phyloP scores from a whole-genome alignment of 768 basidiomycete species.

The Solioccasus polychromus region DNA sequence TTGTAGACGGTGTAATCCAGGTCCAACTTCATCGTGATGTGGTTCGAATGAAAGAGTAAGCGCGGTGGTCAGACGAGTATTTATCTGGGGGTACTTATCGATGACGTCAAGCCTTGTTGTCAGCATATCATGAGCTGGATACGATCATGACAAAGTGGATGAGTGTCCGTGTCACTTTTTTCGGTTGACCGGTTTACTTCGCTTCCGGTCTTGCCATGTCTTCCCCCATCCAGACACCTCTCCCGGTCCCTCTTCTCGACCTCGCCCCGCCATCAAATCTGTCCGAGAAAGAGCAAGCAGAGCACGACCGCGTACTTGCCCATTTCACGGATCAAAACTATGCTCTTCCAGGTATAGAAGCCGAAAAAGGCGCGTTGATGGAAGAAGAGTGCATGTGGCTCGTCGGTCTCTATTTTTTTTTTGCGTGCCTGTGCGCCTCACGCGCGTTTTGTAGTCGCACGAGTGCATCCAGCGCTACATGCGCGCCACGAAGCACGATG shows the following conservation, averaged over 20 bases:
- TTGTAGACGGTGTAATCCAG: conserved; percentile 32
- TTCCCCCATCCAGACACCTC: conserved; percentile 15
- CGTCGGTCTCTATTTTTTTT: conserved; percentile 33
- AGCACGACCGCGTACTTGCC: conserved; percentile 53
- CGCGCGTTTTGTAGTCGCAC: conserved; percentile 38
- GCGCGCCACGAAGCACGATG: conserved; percentile 75
- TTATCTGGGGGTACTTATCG: neutral
- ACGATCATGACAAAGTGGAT: too few species aligned
- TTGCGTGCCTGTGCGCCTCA: neutral
- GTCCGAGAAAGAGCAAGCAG: conserved; percentile 42
- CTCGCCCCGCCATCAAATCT: conserved; percentile 37
- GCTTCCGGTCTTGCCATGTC: conserved; percentile 8
- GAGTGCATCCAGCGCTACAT: conserved; percentile 78
- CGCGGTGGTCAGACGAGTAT: neutral
- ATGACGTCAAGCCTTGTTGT: conserved; percentile 8
- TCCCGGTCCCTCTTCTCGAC: conserved; percentile 25
- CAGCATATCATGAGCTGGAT: too few species aligned
- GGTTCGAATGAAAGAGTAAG: neutral
- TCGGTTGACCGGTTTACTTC: neutral
- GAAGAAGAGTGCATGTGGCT: conserved; percentile 81
- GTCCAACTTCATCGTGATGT: conserved; percentile 14
- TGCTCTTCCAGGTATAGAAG: conserved; percentile 43
- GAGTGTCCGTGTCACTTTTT: too few species aligned
- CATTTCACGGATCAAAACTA: conserved; percentile 58
- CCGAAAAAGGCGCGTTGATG: conserved; percentile 43